Evolutionary conservation across 106 monocot genomes (phyloP), one percentile per base, ranked within the genome.

Genomic region (Apostasia shenzhenica): DNA sequence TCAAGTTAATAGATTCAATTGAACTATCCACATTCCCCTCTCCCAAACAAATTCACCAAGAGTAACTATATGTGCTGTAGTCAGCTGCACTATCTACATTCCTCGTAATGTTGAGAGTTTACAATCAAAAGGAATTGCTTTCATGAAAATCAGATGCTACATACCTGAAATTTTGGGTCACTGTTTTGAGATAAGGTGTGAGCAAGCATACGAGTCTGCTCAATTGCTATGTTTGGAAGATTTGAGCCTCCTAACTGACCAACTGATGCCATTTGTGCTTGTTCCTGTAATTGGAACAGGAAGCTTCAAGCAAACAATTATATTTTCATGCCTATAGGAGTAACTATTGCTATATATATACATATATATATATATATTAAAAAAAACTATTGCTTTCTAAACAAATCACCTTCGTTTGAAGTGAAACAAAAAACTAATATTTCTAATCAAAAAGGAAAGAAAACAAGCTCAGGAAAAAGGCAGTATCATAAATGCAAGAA

Each of bases 121-220:
- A 26, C 26, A 26, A 26, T 26, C 26, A 26, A 26, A 26, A 26
- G 26, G 26, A 26, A 26, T 26, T 26, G 26, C 26, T 26, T 26
- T 26, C 26, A 26, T 26, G 26, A 26, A 26, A 26, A 26, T 26
- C 26, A 26, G 26, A 26, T 26, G 26, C 26, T 68, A 8, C 8
- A 65, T 68, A 99, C 97, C 97, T 99, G 99, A 78, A 99, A 93
- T 69, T 99, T 99, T 72, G 99, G 99, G 54, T 99, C 87, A 67
- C 57, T 64, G 70, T 93, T 90, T 73, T 90, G 93, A 55, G 83
- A 73, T 67, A 99, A 81, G 48, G 99, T 99, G 5, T 99, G 85
- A 48, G 93, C 99, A 78, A 99, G 87, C 90, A 93, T 85, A 59
- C 85, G 89, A 41, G 85, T 81, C 69, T 99, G 99, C 77, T 99